phyloP scores from a whole-genome alignment of 228 moss, liverwort and hornwort genomes.

The Sphagnum fallax region DNA sequence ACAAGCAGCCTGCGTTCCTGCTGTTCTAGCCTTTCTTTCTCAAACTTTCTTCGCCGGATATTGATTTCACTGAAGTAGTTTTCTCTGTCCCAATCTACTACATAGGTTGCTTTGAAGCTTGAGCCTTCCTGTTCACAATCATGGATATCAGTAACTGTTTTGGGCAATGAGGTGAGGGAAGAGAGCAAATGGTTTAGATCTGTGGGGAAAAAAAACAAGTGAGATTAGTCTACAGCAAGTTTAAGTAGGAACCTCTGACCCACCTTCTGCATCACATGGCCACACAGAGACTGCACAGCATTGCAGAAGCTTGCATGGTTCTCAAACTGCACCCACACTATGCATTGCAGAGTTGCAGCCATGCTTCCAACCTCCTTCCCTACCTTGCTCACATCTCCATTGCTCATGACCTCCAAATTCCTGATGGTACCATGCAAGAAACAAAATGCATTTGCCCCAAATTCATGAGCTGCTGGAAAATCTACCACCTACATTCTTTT shows the following conservation, averaged over 20 bases:
- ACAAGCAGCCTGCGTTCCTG: slow-evolving; percentile 27
- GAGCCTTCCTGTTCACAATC: slow-evolving; percentile 35
- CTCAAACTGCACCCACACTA: slow-evolving; percentile 55
- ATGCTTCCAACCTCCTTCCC: slow-evolving; percentile 25
- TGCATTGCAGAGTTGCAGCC: slow-evolving; percentile 44
- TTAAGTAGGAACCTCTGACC: background rate
- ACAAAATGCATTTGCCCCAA: background rate
- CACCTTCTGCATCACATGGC: slow-evolving; percentile 26
- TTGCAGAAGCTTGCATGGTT: slow-evolving; percentile 45
- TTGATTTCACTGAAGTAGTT: slow-evolving; percentile 47
- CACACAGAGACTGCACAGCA: slow-evolving; percentile 45
- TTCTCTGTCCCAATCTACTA: slow-evolving; percentile 45
- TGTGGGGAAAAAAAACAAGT: no score
- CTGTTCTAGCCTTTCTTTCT: slow-evolving; percentile 46
- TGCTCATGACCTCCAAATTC: slow-evolving; percentile 56
- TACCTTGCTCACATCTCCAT: slow-evolving; percentile 34
- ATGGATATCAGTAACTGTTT: background rate
- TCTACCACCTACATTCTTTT: no score
- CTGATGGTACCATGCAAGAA: slow-evolving; percentile 8
- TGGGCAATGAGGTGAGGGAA: background rate
- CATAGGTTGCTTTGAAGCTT: slow-evolving; percentile 49
- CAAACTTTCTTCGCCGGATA: slow-evolving; percentile 51
- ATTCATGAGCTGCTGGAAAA: no score
- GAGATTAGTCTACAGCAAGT: no score
- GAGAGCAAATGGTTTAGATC: background rate